phyloP scores from a whole-genome alignment of 345 rosid genomes.

The Populus euphratica region DNA sequence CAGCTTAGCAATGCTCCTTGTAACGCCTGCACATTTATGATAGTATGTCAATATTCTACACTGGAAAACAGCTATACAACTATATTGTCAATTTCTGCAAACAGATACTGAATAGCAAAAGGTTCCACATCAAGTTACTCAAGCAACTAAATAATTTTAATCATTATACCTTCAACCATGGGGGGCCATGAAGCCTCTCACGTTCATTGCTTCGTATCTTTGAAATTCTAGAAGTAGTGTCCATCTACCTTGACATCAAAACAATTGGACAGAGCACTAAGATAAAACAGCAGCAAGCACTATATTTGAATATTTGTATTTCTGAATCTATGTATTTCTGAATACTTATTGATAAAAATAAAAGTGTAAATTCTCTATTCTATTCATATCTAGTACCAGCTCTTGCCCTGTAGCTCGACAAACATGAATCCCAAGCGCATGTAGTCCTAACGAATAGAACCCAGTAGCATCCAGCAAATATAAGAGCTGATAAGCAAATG shows the following conservation, averaged over 20 bases:
- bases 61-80: neutral
- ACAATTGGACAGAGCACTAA: slow-evolving; percentile 16
- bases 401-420: slow-evolving; percentile 99
- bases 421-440: slow-evolving; percentile 90
- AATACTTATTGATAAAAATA: neutral
- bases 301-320: neutral
- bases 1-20: slow-evolving; percentile 88
- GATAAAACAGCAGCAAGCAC: neutral
- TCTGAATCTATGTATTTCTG: neutral
- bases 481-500: slow-evolving; percentile 83
- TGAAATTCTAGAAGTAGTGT: slow-evolving; percentile 91
- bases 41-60: slow-evolving; percentile 12
- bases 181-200: slow-evolving; percentile 91
- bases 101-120: neutral
- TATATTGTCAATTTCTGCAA: neutral
- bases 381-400: slow-evolving; percentile 48
- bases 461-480: slow-evolving; percentile 96
- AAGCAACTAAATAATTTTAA: neutral
- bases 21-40: slow-evolving; percentile 42
- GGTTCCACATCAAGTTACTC: neutral
- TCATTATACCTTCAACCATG: slow-evolving; percentile 79
- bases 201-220: slow-evolving; percentile 87
- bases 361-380: slow-evolving; percentile 4
- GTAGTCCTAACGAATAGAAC: slow-evolving; percentile 85
- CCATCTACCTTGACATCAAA: slow-evolving; percentile 80